phyloP scores from a whole-genome alignment of 495 filamentous ascomycete genomes.

The Penicillium lagena region DNA sequence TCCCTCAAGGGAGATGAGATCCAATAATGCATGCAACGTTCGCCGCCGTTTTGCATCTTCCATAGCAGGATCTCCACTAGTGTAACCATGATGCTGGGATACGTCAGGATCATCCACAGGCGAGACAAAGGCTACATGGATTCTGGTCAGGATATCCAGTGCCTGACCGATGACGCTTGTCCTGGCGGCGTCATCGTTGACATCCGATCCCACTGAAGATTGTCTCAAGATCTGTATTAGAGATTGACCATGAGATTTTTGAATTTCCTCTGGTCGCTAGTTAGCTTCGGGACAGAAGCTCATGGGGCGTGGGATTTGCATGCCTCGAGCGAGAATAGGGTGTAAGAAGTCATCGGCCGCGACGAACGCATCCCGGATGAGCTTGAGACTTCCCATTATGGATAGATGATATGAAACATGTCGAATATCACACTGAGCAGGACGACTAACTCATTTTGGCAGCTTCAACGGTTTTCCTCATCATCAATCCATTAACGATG shows the following conservation, averaged over 20 bases:
- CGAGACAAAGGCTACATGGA: conserved; percentile 33
- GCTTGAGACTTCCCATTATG: conserved; percentile 24
- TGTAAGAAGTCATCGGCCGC: conserved; percentile 33
- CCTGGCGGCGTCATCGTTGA: conserved; percentile 12
- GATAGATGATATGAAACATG: neutral
- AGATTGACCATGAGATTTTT: conserved; percentile 27
- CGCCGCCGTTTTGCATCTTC: conserved; percentile 42
- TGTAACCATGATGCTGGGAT: neutral
- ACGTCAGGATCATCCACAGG: conserved; percentile 13
- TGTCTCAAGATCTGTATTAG: conserved; percentile 31
- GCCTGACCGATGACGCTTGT: conserved; percentile 27
- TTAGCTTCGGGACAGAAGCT: conserved; percentile 19
- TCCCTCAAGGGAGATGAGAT: conserved; percentile 49
- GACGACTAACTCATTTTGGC: neutral
- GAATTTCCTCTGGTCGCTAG: conserved; percentile 30
- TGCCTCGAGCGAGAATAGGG: conserved; percentile 40
- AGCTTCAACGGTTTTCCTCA: neutral
- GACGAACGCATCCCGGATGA: conserved; percentile 25
- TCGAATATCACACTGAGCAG: neutral
- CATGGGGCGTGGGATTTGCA: conserved; percentile 11
- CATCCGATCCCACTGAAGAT: neutral
- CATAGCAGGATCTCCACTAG: conserved; percentile 19
- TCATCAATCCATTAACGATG: no score
- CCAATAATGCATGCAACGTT: conserved; percentile 43
- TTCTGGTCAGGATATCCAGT: conserved; percentile 26